Percentiles rank a stretch among this genome's conserved stretches.
Conservation (phyloP, 139 green algal genomes). For the Volvox reticuliferus region DNA sequence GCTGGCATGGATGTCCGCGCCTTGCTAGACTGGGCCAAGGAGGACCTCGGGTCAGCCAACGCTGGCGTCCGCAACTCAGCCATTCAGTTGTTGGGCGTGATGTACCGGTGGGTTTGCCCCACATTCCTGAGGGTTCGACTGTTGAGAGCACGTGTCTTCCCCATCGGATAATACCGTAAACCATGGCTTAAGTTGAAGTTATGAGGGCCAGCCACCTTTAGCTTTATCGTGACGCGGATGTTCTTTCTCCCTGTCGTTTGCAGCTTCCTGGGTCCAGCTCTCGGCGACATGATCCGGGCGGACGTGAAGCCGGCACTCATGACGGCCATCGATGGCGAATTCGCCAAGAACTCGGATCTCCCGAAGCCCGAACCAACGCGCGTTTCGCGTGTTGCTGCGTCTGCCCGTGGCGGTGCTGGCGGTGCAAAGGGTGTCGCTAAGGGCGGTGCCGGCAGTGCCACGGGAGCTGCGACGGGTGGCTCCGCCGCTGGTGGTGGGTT, state of each 20-base stretch:
- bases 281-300: conserved; percentile 71
- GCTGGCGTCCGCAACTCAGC: conserved; percentile 83
- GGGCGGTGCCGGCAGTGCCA: conserved; percentile 21
- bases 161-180: too few relatives aligned
- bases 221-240: too few relatives aligned
- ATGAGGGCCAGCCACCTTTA: too few relatives aligned
- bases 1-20: conserved; percentile 69
- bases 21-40: conserved; percentile 84
- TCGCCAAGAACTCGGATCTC: conserved; percentile 84
- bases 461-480: conserved; percentile 8
- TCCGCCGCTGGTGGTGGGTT: conserved; percentile 50
- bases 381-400: conserved; percentile 12
- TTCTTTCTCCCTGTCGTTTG: conserved; percentile 25
- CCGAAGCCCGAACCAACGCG: conserved; percentile 41
- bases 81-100: conserved; percentile 72
- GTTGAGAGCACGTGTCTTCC: too few relatives aligned
- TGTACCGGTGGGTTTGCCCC: conserved; percentile 69
- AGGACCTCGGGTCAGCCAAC: conserved; percentile 86
- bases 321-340: conserved; percentile 88
- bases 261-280: conserved; percentile 77
- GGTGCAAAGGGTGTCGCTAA: not conserved
- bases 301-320: conserved; percentile 96
- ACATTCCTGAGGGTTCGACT: too few relatives aligned
- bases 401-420: not conserved
- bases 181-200: too few relatives aligned